phyloP scores from a whole-genome alignment of 345 rosid species.

The Euphorbia tirucalli region DNA sequence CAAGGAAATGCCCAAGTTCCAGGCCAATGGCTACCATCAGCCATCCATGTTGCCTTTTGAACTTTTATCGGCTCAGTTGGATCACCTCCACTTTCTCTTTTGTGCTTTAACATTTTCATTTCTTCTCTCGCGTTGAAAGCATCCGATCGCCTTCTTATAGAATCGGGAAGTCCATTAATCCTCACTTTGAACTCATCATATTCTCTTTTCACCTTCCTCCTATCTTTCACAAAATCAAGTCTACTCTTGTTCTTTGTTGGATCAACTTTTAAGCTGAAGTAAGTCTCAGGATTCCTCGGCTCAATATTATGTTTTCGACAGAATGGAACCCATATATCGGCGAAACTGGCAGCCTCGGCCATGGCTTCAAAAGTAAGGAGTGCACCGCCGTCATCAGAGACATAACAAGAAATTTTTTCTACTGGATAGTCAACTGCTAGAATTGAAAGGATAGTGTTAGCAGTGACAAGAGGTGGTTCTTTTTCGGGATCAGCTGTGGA shows the following conservation, averaged over 20 bases:
- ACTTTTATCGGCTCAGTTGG: constrained; percentile 65
- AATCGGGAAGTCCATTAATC: constrained; percentile 82
- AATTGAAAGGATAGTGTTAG: constrained; percentile 87
- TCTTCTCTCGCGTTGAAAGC: constrained; percentile 97
- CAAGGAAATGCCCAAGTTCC: constrained; percentile 67
- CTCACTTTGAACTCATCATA: constrained; percentile 94
- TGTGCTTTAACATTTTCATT: constrained; percentile 80
- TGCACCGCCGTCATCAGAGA: constrained; percentile 96
- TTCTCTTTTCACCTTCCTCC: constrained; percentile 80
- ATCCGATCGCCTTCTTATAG: constrained; percentile 87
- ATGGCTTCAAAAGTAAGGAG: constrained; percentile 90
- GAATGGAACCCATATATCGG: constrained; percentile 92
- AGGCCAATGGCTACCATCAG: constrained; percentile 98
- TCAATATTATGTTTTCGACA: constrained; percentile 84
- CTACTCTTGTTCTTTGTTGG: constrained; percentile 90
- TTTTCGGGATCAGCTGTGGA: constrained; percentile 96
- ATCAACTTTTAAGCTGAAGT: constrained; percentile 73
- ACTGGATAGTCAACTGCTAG: constrained; percentile 87
- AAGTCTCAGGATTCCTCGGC: constrained; percentile 83
- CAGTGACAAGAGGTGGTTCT: constrained; percentile 85
- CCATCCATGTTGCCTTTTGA: constrained; percentile 96
- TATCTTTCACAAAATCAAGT: constrained; percentile 80
- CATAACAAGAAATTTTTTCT: constrained; percentile 74
- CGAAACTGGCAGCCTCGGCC: constrained; percentile 98
- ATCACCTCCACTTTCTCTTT: constrained; percentile 71